Percentiles rank a stretch among this genome's conserved stretches.
These are phyloP conservation scores for Arthrobotrys pseudoclavata DNA, from an alignment of 2,329 filamentous ascomycete genomes.

Conservation along the genomic window DNA sequence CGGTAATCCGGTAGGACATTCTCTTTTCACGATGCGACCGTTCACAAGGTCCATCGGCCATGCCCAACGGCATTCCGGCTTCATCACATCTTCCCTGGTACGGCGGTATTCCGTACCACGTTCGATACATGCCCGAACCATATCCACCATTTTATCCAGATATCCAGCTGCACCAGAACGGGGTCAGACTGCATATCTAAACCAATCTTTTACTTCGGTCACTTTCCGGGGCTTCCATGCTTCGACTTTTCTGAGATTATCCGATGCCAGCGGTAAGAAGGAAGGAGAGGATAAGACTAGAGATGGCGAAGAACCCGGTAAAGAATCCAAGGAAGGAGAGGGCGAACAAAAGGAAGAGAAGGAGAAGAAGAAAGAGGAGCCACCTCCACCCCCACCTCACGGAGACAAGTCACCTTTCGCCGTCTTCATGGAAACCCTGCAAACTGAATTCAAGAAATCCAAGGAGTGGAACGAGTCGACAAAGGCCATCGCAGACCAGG, in stretches of 20 bases:
- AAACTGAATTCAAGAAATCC: constrained; percentile 92
- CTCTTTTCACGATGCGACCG: constrained; percentile 42
- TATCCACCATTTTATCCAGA: constrained; percentile 49
- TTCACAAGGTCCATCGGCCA: constrained; percentile 53
- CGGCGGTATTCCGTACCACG: constrained; percentile 40
- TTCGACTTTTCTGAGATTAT: constrained; percentile 59
- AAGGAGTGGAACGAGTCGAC: constrained; percentile 99
- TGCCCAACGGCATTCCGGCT: constrained; percentile 47
- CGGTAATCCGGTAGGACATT: constrained; percentile 1
- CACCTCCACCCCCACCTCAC: constrained; percentile 91
- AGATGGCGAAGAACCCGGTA: constrained; percentile 66
- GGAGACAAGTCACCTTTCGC: constrained; percentile 99
- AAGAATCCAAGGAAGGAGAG: constrained; percentile 68
- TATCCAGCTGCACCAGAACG: constrained; percentile 22
- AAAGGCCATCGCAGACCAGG: constrained; percentile 89
- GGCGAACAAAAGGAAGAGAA: constrained; percentile 66
- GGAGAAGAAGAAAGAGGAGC: constrained; percentile 71
- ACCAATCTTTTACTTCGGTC: constrained; percentile 51
- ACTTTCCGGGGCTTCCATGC: constrained; percentile 57
- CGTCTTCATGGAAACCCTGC: constrained; percentile 97
- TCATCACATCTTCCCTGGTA: constrained; percentile 28
- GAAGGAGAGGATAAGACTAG: constrained; percentile 56
- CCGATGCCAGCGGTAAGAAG: constrained; percentile 49
- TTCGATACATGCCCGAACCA: constrained; percentile 57
- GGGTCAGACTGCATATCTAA: constrained; percentile 31